These are phyloP conservation scores for Sporothrix pseudoabietina DNA, from an alignment of 2,329 filamentous ascomycete genomes.

Conservation along the genomic window DNA sequence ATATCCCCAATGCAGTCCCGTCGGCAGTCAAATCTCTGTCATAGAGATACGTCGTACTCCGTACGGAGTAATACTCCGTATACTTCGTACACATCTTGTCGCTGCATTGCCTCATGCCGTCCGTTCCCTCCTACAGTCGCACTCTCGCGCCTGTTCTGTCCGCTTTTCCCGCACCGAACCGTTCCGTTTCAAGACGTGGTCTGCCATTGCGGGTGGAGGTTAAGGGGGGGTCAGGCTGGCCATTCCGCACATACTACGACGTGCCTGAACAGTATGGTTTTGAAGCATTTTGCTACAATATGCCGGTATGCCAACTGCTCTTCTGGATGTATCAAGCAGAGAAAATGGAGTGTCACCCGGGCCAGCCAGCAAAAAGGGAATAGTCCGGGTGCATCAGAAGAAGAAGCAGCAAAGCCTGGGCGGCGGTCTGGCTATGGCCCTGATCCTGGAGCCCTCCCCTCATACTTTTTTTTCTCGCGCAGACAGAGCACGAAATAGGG, in stretches of 20 bases:
- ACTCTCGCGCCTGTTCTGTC: slow-evolving; percentile 10
- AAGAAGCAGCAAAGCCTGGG: background rate
- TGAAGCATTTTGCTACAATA: background rate
- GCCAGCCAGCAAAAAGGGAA: background rate
- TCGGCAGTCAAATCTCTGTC: slow-evolving; percentile 9
- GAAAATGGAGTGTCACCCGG: background rate
- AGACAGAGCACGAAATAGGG: background rate
- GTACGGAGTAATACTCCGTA: background rate
- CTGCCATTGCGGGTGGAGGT: slow-evolving; percentile 27
- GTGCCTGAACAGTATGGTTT: background rate
- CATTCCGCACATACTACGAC: slow-evolving; percentile 11
- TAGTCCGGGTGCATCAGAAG: slow-evolving; percentile 8
- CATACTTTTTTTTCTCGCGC: background rate
- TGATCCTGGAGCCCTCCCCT: background rate
- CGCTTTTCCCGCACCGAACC: slow-evolving; percentile 34
- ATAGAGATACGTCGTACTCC: background rate
- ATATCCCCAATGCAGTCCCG: background rate
- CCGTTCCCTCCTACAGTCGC: background rate
- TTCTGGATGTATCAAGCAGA: background rate
- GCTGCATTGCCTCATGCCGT: background rate
- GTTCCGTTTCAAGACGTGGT: slow-evolving; percentile 27
- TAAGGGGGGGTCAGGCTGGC: background rate
- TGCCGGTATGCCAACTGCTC: background rate
- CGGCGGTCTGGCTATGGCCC: background rate
- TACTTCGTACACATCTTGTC: slow-evolving; percentile 6